Evolutionary conservation across 306 rosid genomes (phyloP).

Genomic region (Glycine latifolia): DNA sequence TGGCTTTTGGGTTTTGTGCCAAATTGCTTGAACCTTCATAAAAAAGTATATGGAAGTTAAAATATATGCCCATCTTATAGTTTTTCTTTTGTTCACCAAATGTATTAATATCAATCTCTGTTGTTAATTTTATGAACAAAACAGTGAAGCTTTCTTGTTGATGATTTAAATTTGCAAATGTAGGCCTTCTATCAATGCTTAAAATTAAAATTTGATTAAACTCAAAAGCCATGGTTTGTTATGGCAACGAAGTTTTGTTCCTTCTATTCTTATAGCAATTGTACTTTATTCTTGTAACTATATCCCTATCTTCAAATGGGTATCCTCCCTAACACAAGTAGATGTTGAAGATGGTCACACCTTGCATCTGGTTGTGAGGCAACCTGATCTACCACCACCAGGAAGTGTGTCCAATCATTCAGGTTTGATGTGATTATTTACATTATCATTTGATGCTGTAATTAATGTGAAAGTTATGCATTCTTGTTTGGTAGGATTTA

Average conservation of each 20-base stretch:
- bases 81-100: conserved; percentile 18
- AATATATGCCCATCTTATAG: background rate
- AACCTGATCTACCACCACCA: conserved; percentile 67
- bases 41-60: conserved; percentile 9
- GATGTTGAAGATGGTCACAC: conserved; percentile 99
- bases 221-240: conserved; percentile 19
- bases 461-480: conserved; percentile 15
- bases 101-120: conserved; percentile 20
- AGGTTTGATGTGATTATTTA: conserved; percentile 60
- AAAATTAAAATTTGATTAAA: background rate
- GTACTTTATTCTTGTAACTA: conserved; percentile 32
- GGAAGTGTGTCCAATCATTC: conserved; percentile 68
- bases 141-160: conserved; percentile 27
- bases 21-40: conserved; percentile 29
- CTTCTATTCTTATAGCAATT: conserved; percentile 36
- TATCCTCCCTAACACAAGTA: conserved; percentile 65
- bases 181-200: conserved; percentile 19
- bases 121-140: conserved; percentile 35
- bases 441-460: conserved; percentile 30
- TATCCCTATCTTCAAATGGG: conserved; percentile 34
- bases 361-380: conserved; percentile 94
- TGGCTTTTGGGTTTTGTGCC: conserved; percentile 37
- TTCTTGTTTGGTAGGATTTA: conserved; percentile 28
- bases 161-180: conserved; percentile 37
- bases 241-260: conserved; percentile 11